Base-by-base conservation (phyloP, 202 grass and related monocot genomes). In the Setaria italica region DNA sequence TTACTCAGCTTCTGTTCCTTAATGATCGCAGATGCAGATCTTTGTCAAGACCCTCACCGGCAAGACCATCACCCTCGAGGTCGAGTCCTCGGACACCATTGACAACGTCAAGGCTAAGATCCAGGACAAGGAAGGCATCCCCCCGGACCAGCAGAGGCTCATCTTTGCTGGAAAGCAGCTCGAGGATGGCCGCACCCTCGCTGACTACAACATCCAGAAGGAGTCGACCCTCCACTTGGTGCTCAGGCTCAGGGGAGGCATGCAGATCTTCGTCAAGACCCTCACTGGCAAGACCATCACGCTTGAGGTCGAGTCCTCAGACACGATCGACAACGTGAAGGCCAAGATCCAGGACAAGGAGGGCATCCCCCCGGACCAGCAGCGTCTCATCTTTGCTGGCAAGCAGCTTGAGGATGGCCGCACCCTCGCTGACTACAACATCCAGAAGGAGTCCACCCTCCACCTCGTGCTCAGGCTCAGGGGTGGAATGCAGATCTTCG, bases 191-290 rank as follows among this genome's bases (percentile, higher is more conserved):
- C 17, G 53, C 53, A 56, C 53, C 7, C 53, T 56, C 5, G 50
- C 14, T 3, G 50, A 53, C 50, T 53, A 53, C 25, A 25, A 25
- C 25, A 25, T 25, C 25, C 25, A 25, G 25, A 25, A 25, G 25
- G 25, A 25, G 25, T 53, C 50, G 14, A 53, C 50, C 50, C 50
- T 20, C 17, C 53, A 56, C 53, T 20, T 56, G 53, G 17, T 56
- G 53, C 53, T 56, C 16, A 56, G 53, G 53, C 53, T 56, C 5
- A 56, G 53, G 53, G 53, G 53, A 56, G 92, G 92, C 0, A 91
- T 94, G 93, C 93, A 95, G 74, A 95, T 95, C 51, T 95, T 95
- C 0, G 93, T 95, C 0, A 95, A 95, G 74, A 92, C 90, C 45
- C 80, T 92, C 0, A 92, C 90, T 1, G 87, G 90, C 9, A 92